Conservation (phyloP, 768 basidiomycete genomes). For the Suillus clintonianus region DNA sequence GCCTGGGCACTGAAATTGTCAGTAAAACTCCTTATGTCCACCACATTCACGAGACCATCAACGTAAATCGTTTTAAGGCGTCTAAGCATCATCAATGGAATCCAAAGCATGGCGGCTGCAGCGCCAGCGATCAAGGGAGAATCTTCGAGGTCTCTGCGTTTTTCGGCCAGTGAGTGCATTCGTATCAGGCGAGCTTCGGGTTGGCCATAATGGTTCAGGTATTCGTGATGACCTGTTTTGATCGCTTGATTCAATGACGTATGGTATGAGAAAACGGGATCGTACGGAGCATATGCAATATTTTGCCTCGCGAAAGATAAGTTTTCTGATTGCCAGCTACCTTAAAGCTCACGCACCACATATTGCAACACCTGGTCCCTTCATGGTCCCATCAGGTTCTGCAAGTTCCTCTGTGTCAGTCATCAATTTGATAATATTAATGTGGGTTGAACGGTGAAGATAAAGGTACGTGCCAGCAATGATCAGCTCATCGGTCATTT, state of each 20-base stretch:
- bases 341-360: not conserved
- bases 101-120: not conserved
- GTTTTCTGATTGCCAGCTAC: not conserved
- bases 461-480: not conserved
- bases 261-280: too few relatives aligned
- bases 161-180: not conserved
- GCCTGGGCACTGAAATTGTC: not conserved
- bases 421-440: not conserved
- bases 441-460: not conserved
- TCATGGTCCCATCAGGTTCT: not conserved
- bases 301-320: not conserved
- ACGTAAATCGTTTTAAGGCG: not conserved
- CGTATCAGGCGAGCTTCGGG: not conserved
- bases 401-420: not conserved
- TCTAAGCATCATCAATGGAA: not conserved
- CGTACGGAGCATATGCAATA: not conserved
- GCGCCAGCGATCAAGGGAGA: not conserved
- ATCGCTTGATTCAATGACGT: too few relatives aligned
- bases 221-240: not conserved
- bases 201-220: not conserved
- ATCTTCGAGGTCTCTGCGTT: too few relatives aligned
- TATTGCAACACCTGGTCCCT: not conserved
- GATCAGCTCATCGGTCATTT: not conserved
- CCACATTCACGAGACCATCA: not conserved
- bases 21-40: not conserved